phyloP scores from a whole-genome alignment of 495 filamentous ascomycete genomes.

The Lasiosphaeria miniovina region DNA sequence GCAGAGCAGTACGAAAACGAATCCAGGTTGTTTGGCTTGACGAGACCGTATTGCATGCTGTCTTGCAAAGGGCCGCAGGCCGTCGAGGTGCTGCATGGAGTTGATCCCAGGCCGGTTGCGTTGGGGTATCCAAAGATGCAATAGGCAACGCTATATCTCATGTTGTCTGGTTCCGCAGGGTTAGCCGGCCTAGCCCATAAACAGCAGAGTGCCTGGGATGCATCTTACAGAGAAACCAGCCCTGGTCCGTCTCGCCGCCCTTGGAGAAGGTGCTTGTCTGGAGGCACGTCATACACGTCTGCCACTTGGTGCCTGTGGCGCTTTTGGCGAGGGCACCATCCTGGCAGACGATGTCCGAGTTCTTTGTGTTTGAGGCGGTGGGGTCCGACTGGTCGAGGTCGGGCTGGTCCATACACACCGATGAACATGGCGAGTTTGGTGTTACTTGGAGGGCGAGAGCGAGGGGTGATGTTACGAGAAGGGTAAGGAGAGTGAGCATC shows the following conservation, averaged over 20 bases:
- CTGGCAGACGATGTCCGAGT: slow-evolving; percentile 45
- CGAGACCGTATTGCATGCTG: slow-evolving; percentile 31
- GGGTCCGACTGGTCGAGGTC: slow-evolving; percentile 41
- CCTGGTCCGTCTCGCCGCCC: slow-evolving; percentile 44
- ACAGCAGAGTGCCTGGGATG: not conserved
- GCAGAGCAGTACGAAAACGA: slow-evolving; percentile 41
- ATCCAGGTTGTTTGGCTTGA: slow-evolving; percentile 27
- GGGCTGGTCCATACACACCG: slow-evolving; percentile 40
- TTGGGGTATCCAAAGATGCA: slow-evolving; percentile 48
- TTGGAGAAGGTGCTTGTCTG: slow-evolving; percentile 46
- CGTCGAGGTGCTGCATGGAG: slow-evolving; percentile 40
- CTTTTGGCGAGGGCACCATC: slow-evolving; percentile 35
- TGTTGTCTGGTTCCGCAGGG: slow-evolving; percentile 35
- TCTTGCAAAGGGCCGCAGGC: slow-evolving; percentile 39
- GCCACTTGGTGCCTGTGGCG: slow-evolving; percentile 42
- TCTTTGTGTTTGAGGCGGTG: slow-evolving; percentile 41
- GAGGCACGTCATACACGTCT: slow-evolving; percentile 49
- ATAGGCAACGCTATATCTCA: slow-evolving; percentile 43
- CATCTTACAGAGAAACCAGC: slow-evolving; percentile 51
- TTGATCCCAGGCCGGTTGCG: slow-evolving; percentile 33
- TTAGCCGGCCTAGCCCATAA: slow-evolving; percentile 15
- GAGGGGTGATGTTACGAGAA: slow-evolving; percentile 24
- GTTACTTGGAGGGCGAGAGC: slow-evolving; percentile 44
- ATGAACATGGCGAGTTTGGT: slow-evolving; percentile 50
- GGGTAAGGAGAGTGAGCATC: slow-evolving; percentile 19